These are phyloP conservation scores for Pestalotiopsis sp. DNA, from an alignment of 2,329 filamentous ascomycete species.

Conservation along the genomic window DNA sequence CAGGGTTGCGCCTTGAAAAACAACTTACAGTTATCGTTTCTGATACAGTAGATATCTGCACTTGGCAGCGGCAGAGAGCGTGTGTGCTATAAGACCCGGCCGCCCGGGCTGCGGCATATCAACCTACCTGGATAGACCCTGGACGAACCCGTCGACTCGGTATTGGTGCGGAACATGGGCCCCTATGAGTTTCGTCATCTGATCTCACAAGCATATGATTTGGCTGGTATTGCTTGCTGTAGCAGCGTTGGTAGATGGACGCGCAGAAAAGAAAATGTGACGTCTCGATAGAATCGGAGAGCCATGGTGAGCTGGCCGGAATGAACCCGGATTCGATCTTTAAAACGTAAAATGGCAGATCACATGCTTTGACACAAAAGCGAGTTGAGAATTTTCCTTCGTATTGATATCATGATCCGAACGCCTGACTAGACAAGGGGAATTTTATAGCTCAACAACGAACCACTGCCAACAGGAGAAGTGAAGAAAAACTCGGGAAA, in stretches of 20 bases:
- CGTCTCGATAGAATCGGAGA: neutral
- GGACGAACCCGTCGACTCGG: neutral
- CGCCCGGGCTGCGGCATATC: neutral
- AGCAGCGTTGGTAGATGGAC: neutral
- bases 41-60: no score
- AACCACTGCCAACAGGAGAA: constrained; percentile 15
- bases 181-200: neutral
- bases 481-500: constrained; percentile 5
- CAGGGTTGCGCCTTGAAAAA: no score
- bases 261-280: neutral
- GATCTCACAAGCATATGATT: neutral
- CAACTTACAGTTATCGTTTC: no score
- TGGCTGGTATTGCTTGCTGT: neutral
- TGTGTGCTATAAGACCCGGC: neutral
- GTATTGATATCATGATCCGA: constrained; percentile 7
- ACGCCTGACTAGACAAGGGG: constrained; percentile 10
- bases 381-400: neutral
- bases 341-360: neutral
- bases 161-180: neutral
- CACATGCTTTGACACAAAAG: neutral
- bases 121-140: neutral
- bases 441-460: constrained; percentile 13
- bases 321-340: neutral
- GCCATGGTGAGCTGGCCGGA: neutral
- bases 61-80: neutral